A percentile compares a stretch with the other conserved stretches of the same genome.
These are phyloP conservation scores for Lactarius hengduanensis DNA, from an alignment of 768 basidiomycete species.

Conservation along the genomic window DNA sequence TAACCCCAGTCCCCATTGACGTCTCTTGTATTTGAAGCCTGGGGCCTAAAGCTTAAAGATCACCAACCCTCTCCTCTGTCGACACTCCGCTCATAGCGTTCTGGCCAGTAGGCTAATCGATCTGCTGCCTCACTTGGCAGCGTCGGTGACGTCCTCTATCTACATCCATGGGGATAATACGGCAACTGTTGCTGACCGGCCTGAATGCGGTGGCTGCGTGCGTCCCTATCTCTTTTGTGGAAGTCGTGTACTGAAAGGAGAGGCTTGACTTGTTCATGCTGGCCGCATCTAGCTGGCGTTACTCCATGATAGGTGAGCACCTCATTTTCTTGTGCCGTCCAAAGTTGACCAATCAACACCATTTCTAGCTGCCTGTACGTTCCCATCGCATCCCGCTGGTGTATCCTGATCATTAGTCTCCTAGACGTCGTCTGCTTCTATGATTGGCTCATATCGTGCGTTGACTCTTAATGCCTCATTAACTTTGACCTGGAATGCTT, in stretches of 20 bases:
- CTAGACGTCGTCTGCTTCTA: slow-evolving; percentile 26
- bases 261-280: background rate
- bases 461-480: background rate
- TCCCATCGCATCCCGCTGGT: background rate
- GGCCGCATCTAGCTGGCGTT: slow-evolving; percentile 19
- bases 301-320: slow-evolving; percentile 14
- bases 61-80: background rate
- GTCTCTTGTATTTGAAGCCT: background rate
- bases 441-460: slow-evolving; percentile 29
- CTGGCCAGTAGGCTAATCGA: background rate
- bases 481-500: background rate
- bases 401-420: background rate
- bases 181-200: background rate
- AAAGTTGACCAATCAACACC: background rate
- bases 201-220: background rate
- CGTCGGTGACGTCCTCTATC: background rate
- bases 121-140: background rate
- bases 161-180: background rate
- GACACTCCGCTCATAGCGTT: background rate
- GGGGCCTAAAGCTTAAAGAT: background rate
- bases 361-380: slow-evolving; percentile 18
- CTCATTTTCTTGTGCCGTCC: background rate
- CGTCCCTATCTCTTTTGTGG: background rate
- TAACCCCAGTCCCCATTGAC: background rate
- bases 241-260: background rate